Base-by-base conservation (phyloP, 345 rosid genomes). In the Syzygium aqueum region DNA sequence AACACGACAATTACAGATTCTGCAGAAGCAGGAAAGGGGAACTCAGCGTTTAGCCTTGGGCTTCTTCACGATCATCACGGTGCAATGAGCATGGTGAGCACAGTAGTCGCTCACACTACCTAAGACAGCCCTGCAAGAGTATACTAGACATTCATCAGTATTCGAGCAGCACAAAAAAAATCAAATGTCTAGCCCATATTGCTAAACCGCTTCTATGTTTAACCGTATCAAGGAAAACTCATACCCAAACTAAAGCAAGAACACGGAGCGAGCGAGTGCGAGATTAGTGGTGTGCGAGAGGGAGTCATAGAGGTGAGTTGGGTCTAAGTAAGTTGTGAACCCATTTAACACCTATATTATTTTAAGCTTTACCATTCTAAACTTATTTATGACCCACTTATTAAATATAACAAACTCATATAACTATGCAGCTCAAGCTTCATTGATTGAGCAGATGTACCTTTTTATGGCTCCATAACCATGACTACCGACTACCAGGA, bases 391-490 rank as follows among this genome's bases (percentile, higher is more conserved):
- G 7, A 43, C 46, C 7, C 46, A 43, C 7, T 43, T 43, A 43
- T 43, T 43, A 5, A 43, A 43, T 43, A 43, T 43, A 43, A 43
- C 46, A 43, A 43, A 43, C 46, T 43, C 46, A 43, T 43, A 43
- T 43, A 43, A 43, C 46, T 5, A 43, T 43, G 1, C 46, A 43
- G 46, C 46, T 43, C 51, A 3, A 78, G 87, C 63, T 49, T 57
- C 3, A 19, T 50, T 2, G 9, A 50, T 30, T 27, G 8, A 37
- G 57, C 19, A 51, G 14, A 84, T 14, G 22, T 86, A 95, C 99
- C 98, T 95, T 91, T 97, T 96, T 78, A 97, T 94, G 84, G 98
- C 98, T 87, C 99, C 99, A 90, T 97, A 94, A n/a, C 99, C 99
- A 90, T 97, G 99, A 86, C 95, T 97, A 56, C 99, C 99, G 9